Conservation (phyloP, 345 rosid species). For the Reutealis trisperma region DNA sequence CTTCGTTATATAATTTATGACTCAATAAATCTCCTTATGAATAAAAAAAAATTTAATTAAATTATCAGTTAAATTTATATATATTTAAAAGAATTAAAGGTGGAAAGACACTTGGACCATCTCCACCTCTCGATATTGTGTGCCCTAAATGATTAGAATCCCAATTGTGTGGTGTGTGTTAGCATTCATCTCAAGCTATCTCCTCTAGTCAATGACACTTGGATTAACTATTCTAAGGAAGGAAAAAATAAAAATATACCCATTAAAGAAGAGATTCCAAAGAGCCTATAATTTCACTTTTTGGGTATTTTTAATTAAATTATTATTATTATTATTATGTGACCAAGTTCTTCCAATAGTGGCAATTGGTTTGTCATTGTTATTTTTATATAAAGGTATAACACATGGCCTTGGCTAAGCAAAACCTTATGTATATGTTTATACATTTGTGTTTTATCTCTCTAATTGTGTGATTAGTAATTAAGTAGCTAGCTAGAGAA, state of each 20-base stretch:
- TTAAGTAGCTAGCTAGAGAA: not conserved
- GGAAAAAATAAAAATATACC: not conserved
- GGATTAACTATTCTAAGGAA: slow-evolving; percentile 15
- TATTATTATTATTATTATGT: too few species aligned
- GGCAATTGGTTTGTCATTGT: slow-evolving; percentile 19
- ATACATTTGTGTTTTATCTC: not conserved
- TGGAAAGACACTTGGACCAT: not conserved
- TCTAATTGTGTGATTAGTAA: slow-evolving; percentile 17
- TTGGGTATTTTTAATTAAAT: not conserved
- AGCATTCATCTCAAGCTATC: slow-evolving; percentile 39
- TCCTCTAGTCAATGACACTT: slow-evolving; percentile 34
- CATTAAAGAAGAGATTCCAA: slow-evolving; percentile 31
- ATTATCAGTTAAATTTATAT: too few species aligned
- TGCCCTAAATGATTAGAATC: slow-evolving; percentile 37
- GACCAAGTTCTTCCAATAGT: not conserved
- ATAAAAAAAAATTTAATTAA: too few species aligned
- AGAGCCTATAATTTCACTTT: slow-evolving; percentile 16
- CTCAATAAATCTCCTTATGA: too few species aligned
- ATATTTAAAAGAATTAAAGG: too few species aligned
- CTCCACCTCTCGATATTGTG: slow-evolving; percentile 15
- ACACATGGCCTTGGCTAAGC: slow-evolving; percentile 41
- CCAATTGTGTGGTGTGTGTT: slow-evolving; percentile 18
- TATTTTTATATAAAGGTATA: slow-evolving; percentile 13
- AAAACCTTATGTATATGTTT: not conserved
- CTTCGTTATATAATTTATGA: too few species aligned